Conservation (phyloP, 129 eudicot species). For the Chrysanthemum makinoi region DNA sequence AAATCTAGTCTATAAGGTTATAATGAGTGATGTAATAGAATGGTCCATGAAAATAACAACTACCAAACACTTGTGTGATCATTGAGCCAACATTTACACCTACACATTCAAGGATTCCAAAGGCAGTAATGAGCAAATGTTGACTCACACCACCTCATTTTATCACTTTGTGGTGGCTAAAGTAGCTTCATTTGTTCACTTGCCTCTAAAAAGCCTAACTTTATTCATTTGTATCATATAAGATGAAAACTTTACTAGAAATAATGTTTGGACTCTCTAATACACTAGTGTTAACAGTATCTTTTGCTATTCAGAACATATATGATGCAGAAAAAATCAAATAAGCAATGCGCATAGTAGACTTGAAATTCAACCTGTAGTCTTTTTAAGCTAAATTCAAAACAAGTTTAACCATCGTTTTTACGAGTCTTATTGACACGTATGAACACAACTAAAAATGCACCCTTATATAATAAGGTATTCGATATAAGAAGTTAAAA, state of each 20-base stretch:
- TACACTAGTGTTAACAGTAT: not conserved
- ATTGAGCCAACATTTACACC: conserved; percentile 38
- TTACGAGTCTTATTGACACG: not conserved
- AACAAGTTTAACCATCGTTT: not conserved
- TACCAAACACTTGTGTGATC: conserved; percentile 39
- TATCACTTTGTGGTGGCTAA: conserved; percentile 14
- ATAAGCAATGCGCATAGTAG: too few relatives aligned
- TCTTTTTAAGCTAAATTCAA: too few relatives aligned
- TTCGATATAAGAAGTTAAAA: not conserved
- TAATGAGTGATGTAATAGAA: conserved; percentile 33
- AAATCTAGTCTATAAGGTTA: conserved; percentile 35
- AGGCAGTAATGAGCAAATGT: conserved; percentile 25
- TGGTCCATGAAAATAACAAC: conserved; percentile 41
- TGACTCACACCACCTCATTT: conserved; percentile 29
- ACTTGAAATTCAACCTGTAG: too few relatives aligned
- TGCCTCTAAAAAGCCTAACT: not conserved
- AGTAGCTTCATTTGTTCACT: conserved; percentile 9
- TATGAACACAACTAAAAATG: not conserved
- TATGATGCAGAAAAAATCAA: too few relatives aligned
- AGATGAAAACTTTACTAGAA: not conserved
- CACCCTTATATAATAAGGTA: not conserved
- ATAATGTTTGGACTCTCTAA: not conserved
- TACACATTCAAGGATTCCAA: conserved; percentile 23
- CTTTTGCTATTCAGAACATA: not conserved
- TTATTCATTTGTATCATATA: conserved; percentile 1